Evolutionary conservation across 495 filamentous ascomycete genomes (phyloP).

Genomic region (Aspergillus ellipticus): DNA sequence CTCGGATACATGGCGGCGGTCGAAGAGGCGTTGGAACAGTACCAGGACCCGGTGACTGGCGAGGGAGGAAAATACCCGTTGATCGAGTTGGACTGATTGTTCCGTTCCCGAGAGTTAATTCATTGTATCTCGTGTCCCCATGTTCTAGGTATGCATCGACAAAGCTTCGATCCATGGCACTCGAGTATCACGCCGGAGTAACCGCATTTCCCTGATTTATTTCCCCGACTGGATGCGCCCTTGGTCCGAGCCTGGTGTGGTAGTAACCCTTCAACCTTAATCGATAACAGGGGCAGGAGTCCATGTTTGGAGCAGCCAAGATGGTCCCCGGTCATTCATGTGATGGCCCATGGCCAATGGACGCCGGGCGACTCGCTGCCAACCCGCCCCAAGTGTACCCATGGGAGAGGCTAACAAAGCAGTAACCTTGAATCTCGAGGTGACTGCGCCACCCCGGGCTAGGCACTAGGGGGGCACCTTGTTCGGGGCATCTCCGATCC

Average conservation of each 20-base stretch:
- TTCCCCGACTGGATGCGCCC: neutral
- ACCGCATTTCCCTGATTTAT: neutral
- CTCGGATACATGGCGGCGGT: slow-evolving; percentile 77
- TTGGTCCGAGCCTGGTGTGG: neutral
- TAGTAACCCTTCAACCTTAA: neutral
- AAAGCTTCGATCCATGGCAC: neutral
- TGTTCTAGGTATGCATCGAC: neutral
- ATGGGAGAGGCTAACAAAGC: neutral
- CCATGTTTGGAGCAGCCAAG: neutral
- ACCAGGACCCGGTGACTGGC: slow-evolving; percentile 29
- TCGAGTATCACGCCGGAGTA: neutral
- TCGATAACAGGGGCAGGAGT: neutral
- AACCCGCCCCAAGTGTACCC: no score
- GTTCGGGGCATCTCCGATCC: neutral
- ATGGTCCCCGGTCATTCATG: neutral
- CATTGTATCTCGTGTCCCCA: neutral
- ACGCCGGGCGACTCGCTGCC: no score
- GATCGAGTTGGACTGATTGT: slow-evolving; percentile 52
- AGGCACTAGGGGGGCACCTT: neutral
- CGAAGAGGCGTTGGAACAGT: slow-evolving; percentile 65
- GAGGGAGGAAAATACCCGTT: slow-evolving; percentile 59
- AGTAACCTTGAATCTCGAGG: neutral
- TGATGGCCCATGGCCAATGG: neutral
- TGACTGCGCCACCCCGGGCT: no score
- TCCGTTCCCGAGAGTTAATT: neutral